A percentile compares a stretch with the other conserved stretches of the same genome.
Evolutionary conservation across 805 yeast genomes (phyloP).

Genomic region (Candida alai): DNA sequence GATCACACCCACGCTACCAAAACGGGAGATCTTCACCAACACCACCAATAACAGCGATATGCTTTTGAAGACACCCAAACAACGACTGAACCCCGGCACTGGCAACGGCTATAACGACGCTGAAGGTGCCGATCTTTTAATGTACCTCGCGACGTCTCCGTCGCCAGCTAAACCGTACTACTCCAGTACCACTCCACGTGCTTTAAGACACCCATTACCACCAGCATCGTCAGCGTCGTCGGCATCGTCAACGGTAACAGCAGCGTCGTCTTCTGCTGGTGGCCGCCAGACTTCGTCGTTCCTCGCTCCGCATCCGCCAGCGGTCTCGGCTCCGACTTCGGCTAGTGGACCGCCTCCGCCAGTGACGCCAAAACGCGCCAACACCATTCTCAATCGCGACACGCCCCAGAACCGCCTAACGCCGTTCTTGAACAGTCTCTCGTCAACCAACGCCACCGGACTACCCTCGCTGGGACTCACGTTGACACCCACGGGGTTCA

Average conservation of each 20-base stretch:
- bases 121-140: constrained; percentile 79
- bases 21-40: constrained; percentile 20
- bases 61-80: constrained; percentile 12
- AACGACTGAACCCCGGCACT: neutral
- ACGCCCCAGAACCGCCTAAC: constrained; percentile 43
- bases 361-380: constrained; percentile 36
- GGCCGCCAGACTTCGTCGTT: constrained; percentile 9
- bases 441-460: constrained; percentile 20
- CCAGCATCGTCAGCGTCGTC: too few species aligned
- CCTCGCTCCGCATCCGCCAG: constrained; percentile 4
- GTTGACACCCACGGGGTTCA: constrained; percentile 63
- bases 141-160: constrained; percentile 83
- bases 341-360: constrained; percentile 40
- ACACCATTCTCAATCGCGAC: constrained; percentile 14
- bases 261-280: too few species aligned
- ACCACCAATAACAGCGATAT: constrained; percentile 8
- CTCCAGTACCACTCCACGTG: constrained; percentile 26
- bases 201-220: constrained; percentile 5
- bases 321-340: constrained; percentile 7
- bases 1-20: constrained; percentile 29
- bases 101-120: constrained; percentile 28
- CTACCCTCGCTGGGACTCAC: constrained; percentile 42
- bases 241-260: too few species aligned
- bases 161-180: constrained; percentile 49
- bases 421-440: constrained; percentile 31